Base-by-base conservation (phyloP, 2,329 filamentous ascomycete species). In the Colletotrichum karsti region DNA sequence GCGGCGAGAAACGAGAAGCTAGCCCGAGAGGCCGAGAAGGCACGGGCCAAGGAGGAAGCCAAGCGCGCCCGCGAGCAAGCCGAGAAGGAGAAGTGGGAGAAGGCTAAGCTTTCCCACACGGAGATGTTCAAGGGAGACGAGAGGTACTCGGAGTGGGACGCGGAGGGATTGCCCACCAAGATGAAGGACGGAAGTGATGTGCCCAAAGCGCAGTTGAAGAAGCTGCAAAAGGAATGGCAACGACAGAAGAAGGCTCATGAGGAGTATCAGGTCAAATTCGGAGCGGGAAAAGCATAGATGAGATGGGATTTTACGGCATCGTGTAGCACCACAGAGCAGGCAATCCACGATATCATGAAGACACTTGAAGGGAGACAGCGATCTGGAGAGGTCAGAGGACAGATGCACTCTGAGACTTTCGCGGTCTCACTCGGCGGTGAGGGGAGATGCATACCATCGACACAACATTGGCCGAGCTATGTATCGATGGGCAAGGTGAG, bases 171-270 rank as follows among this genome's bases (percentile, higher is more conserved):
- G 70, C 95, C 95, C 2, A 92, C 88, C 0, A 93, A 90, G 80
- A 89, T 94, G 77, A 90, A 89, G 69, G 90, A 93, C 33, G 94
- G 94, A 0, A 90, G 89, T 69, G 93, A 97, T 72, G 85, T 98
- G 39, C 88, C 93, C 5, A 97, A 97, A 84, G 92, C 87, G 67
- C 88, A 90, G 75, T 76, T 82, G 56, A 98, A 98, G 86, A 95
- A 93, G 83, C 79, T 97, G 73, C 91, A 86, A 81, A 98, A 98
- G 84, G 91, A 94, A 63, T 97, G 93, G 93, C 92, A 97, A 73
- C 90, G 86, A 77, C 95, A 98, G 83, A 96, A 94, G 85, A 97
- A 95, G 86, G 78, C 88, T 66, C 91, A 95, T 77, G 91, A 95
- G 70, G 89, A 91, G 70, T 92, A 76, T 13, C 55, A 69, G 35